Evolutionary conservation across 1,284 basidiomycete genomes (phyloP), one percentile per base, ranked within the genome.

Genomic region (Boletus albobrunnescens): DNA sequence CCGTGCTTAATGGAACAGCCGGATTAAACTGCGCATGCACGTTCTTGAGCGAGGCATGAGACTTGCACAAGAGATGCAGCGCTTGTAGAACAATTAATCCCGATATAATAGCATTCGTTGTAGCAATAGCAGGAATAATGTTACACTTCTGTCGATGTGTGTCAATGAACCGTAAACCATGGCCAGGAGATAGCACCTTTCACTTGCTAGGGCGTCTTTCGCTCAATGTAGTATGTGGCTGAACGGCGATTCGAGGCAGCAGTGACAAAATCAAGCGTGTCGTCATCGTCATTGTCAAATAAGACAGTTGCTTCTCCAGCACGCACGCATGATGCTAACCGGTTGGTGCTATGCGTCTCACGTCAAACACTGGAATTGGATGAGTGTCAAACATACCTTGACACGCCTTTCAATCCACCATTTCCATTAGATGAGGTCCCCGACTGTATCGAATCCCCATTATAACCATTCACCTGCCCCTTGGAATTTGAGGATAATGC

Each of bases 261-360:
- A 0, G 94, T 92, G 27, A 98, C 94, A 64, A 99, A 98, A 68
- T 98, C 92, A 10, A 99, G 79, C 0, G 93, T 89, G 58, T 98
- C 94, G 32, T 94, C 89, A 61, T 99, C 96, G 65, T 99, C 96
- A 68, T 99, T 99, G 75, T 99, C 96, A 60, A 98, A 99, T 0
- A 84, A 74, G 41, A 99, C 87, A 0, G 80, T 84, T 14, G 86
- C 77, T 54, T 92, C 86, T 27, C 88, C 84, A 26, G 74, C 73
- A 36, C 79, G 78, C 2, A 92, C 69, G 6, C 94, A 89, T 4
- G 72, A 71, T 1, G 92, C 84, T 1, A 99, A 75, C 1, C 85
- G 81, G 35, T 86, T 79, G 22, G 90, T 83, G 59, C 92, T 95
- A n/a, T 4, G 54, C 32, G 30, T 37, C 20, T 20, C 46, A 16